Conservation (phyloP, 495 filamentous ascomycete species). For the Aspergillus avenaceus region DNA sequence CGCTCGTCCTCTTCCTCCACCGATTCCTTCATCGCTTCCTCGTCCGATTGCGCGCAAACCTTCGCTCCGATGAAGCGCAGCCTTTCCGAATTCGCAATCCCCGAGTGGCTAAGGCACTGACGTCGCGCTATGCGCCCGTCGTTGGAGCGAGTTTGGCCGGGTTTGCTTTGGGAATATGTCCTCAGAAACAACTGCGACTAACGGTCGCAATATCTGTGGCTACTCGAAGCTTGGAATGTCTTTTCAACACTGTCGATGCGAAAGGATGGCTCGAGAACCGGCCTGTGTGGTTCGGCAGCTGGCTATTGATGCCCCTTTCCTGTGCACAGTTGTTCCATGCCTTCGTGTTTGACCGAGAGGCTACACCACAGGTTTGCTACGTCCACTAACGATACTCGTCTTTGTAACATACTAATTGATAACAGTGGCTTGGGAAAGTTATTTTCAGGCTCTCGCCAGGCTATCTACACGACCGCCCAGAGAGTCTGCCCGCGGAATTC, state of each 20-base stretch:
- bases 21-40: slow-evolving; percentile 90
- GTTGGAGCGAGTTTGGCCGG: slow-evolving; percentile 85
- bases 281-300: slow-evolving; percentile 92
- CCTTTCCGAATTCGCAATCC: slow-evolving; percentile 84
- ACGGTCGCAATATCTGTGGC: slow-evolving; percentile 75
- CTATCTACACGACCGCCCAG: slow-evolving; percentile 74
- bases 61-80: slow-evolving; percentile 68
- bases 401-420: slow-evolving; percentile 12
- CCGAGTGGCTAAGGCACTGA: slow-evolving; percentile 64
- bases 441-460: slow-evolving; percentile 69
- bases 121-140: slow-evolving; percentile 77
- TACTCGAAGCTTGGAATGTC: slow-evolving; percentile 77
- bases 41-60: slow-evolving; percentile 66
- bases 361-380: slow-evolving; percentile 59
- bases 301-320: slow-evolving; percentile 90
- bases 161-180: slow-evolving; percentile 73
- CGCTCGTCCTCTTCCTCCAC: slow-evolving; percentile 80
- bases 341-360: slow-evolving; percentile 88
- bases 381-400: background rate
- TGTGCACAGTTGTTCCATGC: slow-evolving; percentile 89
- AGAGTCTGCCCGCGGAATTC: slow-evolving; percentile 58
- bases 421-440: slow-evolving; percentile 63
- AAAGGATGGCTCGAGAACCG: slow-evolving; percentile 72
- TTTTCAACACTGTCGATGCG: slow-evolving; percentile 78
- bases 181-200: slow-evolving; percentile 69